Evolutionary conservation across 495 filamentous ascomycete species (phyloP).

Genomic region (Talaromyces nanjingensis): DNA sequence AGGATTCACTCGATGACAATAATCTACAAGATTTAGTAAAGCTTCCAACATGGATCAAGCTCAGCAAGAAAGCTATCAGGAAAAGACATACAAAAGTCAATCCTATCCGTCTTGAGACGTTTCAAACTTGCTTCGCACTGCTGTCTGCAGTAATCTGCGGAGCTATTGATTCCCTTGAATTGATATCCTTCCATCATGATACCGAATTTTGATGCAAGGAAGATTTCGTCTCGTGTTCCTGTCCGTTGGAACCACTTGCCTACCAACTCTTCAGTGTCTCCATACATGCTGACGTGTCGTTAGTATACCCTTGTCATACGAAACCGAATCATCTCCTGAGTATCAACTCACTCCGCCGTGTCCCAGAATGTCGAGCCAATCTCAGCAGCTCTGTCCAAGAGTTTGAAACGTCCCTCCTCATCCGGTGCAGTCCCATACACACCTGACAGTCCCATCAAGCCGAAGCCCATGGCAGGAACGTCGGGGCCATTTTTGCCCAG

Average conservation of each 20-base stretch:
- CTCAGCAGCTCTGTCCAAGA: constrained; percentile 38
- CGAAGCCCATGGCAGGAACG: neutral
- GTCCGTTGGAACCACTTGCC: constrained; percentile 16
- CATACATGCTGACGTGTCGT: neutral
- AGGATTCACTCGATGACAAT: neutral
- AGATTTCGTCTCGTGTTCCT: constrained; percentile 45
- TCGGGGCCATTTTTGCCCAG: neutral
- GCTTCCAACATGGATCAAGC: neutral
- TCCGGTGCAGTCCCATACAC: neutral
- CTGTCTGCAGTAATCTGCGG: constrained; percentile 34
- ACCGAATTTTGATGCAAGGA: constrained; percentile 50
- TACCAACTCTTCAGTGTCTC: neutral
- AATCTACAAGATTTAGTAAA: neutral
- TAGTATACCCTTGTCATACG: constrained; percentile 37
- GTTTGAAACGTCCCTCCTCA: constrained; percentile 21
- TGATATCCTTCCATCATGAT: constrained; percentile 27
- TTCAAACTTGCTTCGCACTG: constrained; percentile 37
- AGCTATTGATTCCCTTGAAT: constrained; percentile 16
- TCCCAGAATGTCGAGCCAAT: constrained; percentile 31
- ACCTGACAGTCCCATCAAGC: neutral
- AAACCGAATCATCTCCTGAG: constrained; percentile 22
- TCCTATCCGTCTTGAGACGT: constrained; percentile 29
- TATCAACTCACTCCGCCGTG: constrained; percentile 26
- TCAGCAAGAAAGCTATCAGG: neutral
- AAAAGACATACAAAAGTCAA: neutral